Evolutionary conservation across 2,329 filamentous ascomycete genomes (phyloP), one percentile per base, ranked within the genome.

Genomic region (Paecilomyces niveus): DNA sequence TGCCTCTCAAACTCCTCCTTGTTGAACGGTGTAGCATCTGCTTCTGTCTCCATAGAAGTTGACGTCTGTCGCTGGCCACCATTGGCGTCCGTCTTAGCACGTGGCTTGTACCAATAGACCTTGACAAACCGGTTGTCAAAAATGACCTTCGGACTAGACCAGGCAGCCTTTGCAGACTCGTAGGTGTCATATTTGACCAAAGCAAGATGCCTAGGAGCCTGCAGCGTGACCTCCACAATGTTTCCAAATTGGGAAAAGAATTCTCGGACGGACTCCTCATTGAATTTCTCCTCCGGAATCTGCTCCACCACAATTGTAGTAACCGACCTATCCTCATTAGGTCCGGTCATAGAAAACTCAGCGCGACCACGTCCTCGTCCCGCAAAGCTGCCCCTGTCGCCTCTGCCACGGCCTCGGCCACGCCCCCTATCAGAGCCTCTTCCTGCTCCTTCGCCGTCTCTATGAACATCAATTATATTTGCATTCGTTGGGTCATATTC

Each of bases 91-190:
- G 65, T 59, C 29, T 68, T 70, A 21, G 64, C 65, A 15, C 73
- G 72, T 3, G 79, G 74, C 61, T 81, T 83, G 66, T 82, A 78
- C 84, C 84, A 86, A 64, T 85, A 85, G 1, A 86, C 82, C 63
- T 86, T 86, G 55, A 86, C 84, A 62, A 86, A 86, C 3, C 84
- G 76, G 61, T 86, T 86, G 62, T 85, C 84, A 62, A 86, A 86
- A 18, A 86, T 81, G 56, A 81, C 81, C 67, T 85, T 85, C 0
- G 84, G 84, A 60, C 82, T 85, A 18, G 81, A 76, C 72, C 83
- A 85, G 1, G 84, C 84, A 29, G 74, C 74, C 59, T 76, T 78
- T 8, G 84, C 84, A 21, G 78, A 72, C 15, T 75, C 74, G 63
- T 81, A 80, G 57, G 76, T 77, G 24, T 77, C 75, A 63, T 78